A percentile compares a stretch with the other conserved stretches of the same genome.
These are phyloP conservation scores for Monilinia fructigena DNA, from an alignment of 2,329 filamentous ascomycete species.

Conservation along the genomic window DNA sequence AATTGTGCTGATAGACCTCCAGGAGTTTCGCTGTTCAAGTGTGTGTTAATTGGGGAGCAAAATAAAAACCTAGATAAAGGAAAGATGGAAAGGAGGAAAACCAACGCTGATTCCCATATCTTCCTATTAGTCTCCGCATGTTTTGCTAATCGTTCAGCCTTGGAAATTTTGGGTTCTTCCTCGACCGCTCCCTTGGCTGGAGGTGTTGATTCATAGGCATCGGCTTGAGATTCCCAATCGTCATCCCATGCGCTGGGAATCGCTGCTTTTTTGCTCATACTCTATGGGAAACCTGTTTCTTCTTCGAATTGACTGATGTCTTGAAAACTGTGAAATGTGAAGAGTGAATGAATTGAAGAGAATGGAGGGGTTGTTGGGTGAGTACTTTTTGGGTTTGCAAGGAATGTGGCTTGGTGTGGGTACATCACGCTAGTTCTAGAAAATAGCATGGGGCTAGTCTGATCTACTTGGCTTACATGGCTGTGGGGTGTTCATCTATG, in stretches of 20 bases:
- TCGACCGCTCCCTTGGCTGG: constrained; percentile 28
- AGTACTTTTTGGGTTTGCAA: constrained; percentile 15
- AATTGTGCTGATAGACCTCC: constrained; percentile 63
- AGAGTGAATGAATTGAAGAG: constrained; percentile 2
- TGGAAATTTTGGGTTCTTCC: constrained; percentile 52
- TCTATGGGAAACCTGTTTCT: neutral
- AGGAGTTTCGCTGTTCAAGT: constrained; percentile 55
- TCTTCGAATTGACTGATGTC: neutral
- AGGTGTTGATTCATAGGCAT: constrained; percentile 46
- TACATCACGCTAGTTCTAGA: constrained; percentile 7
- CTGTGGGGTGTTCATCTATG: constrained; percentile 8
- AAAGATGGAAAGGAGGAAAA: constrained; percentile 6
- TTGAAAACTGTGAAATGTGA: constrained; percentile 12
- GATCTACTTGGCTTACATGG: neutral
- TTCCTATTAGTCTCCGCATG: constrained; percentile 82
- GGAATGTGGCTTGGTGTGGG: constrained; percentile 1
- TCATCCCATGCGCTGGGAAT: constrained; percentile 82
- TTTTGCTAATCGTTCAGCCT: constrained; percentile 73
- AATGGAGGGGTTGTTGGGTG: constrained; percentile 3
- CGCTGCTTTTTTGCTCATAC: constrained; percentile 43
- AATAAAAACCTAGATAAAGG: neutral
- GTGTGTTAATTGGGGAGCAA: neutral
- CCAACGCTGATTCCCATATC: constrained; percentile 86
- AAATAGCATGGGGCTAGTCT: neutral
- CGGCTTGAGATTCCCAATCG: constrained; percentile 81